Evolutionary conservation across 225 moss, liverwort and hornwort genomes (phyloP).

Genomic region (Asterella californica): DNA sequence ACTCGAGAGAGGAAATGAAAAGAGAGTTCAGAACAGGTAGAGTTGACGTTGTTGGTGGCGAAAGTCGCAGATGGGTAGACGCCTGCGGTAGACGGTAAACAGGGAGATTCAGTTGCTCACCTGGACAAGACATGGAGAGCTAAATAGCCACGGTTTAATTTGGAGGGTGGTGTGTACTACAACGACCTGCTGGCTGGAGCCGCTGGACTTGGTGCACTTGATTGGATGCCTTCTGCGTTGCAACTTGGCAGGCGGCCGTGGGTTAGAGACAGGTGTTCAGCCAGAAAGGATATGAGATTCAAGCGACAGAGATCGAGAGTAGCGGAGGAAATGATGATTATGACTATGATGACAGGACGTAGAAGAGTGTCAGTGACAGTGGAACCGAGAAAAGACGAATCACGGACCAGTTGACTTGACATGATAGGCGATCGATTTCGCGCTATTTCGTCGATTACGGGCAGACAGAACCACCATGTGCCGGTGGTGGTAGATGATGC

Average conservation of each 20-base stretch:
- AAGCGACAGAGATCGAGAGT: background rate
- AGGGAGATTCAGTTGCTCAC: background rate
- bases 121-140: background rate
- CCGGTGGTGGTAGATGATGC: background rate
- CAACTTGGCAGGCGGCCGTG: background rate
- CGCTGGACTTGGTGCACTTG: too few relatives aligned
- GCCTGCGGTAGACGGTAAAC: background rate
- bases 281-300: too few relatives aligned
- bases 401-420: background rate
- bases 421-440: background rate
- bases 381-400: background rate
- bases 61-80: too few relatives aligned
- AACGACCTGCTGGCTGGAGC: too few relatives aligned
- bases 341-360: background rate
- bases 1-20: too few relatives aligned
- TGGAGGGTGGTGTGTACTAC: background rate
- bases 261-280: background rate
- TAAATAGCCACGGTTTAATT: background rate
- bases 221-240: background rate
- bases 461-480: background rate
- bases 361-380: background rate
- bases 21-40: too few relatives aligned
- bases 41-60: too few relatives aligned
- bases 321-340: background rate
- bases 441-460: background rate